Base-by-base conservation (phyloP, 148 eudicot species). In the Dysphania ambrosioides region DNA sequence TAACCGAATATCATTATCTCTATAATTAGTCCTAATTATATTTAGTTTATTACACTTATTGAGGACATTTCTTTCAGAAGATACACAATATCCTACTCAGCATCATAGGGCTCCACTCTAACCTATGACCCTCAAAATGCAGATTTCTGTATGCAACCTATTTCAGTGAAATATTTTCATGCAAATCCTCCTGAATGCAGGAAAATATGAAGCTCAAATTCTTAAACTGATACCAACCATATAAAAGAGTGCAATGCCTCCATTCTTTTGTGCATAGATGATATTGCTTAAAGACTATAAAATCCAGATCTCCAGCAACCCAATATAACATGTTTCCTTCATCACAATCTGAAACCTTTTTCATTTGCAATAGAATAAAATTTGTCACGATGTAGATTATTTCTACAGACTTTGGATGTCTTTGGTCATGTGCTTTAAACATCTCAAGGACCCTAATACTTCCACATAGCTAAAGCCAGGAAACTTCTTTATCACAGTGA, bases 401-500 rank as follows among this genome's bases (percentile, higher is more conserved):
- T 69, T 88, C 79, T 32, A 62, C 75, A 6, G 86, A 83, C 47
- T 77, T 58, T 6, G 91, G 87, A 82, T 91, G 97, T 41, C 83
- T 82, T 77, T 86, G 84, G 73, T 93, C 97, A 57, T 87, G 97
- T 61, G 98, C 98, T 71, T 87, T 80, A 81, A 93, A 93, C 81
- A 87, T 84, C 56, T 91, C 88, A 66, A 88, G 85, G 5, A 66
- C 56, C 94, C 97, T 16, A 71, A 77, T 70, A 85, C 80, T 83
- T 93, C 98, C 47, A 93, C 90, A 80, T 73, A 85, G 68, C 98
- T 93, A 63, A 74, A 86, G 10, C 97, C 98, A 18, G 98, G 92
- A 27, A 80, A 79, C 82, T 93, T 93, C 85, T 84, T 93, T 82
- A 93, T 88, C 62, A 97, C 98, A 70, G 87, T 85, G 19, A 58